Percentiles rank a stretch among this genome's conserved stretches.
Conservation (phyloP, 306 rosid genomes). For the Corylus avellana region DNA sequence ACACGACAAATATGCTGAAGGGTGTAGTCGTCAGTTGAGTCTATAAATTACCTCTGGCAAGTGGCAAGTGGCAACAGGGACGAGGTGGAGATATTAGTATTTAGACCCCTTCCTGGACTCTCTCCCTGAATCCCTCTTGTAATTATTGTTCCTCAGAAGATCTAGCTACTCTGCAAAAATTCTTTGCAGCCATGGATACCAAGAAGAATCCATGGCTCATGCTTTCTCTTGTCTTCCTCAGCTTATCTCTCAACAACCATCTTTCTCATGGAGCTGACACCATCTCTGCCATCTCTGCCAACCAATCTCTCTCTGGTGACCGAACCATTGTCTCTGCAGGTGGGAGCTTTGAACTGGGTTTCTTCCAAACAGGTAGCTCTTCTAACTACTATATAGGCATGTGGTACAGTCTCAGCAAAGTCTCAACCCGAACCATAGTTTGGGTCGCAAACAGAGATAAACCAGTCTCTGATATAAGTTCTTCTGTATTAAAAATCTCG, state of each 20-base stretch:
- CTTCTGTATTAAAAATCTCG: conserved; percentile 38
- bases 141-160: conserved; percentile 2
- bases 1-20: not conserved
- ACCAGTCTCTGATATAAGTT: conserved; percentile 46
- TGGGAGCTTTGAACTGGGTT: conserved; percentile 57
- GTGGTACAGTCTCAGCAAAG: conserved; percentile 45
- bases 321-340: conserved; percentile 53
- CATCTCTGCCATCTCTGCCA: conserved; percentile 46
- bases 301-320: conserved; percentile 48
- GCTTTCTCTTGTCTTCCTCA: conserved; percentile 27
- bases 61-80: too few relatives aligned
- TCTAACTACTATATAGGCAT: conserved; percentile 61
- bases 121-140: not conserved
- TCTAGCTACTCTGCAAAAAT: conserved; percentile 2
- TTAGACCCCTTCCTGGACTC: conserved; percentile 11
- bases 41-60: not conserved
- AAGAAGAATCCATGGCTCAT: conserved; percentile 24
- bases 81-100: conserved; percentile 19
- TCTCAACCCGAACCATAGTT: conserved; percentile 32
- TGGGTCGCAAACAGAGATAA: conserved; percentile 71
- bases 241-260: conserved; percentile 18
- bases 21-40: conserved; percentile 2
- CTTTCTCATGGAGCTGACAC: conserved; percentile 39
- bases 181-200: conserved; percentile 29
- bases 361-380: conserved; percentile 50